Percentiles rank a stretch among this genome's conserved stretches.
Conservation (phyloP, 2,329 filamentous ascomycete species). For the Didymella pinodella region DNA sequence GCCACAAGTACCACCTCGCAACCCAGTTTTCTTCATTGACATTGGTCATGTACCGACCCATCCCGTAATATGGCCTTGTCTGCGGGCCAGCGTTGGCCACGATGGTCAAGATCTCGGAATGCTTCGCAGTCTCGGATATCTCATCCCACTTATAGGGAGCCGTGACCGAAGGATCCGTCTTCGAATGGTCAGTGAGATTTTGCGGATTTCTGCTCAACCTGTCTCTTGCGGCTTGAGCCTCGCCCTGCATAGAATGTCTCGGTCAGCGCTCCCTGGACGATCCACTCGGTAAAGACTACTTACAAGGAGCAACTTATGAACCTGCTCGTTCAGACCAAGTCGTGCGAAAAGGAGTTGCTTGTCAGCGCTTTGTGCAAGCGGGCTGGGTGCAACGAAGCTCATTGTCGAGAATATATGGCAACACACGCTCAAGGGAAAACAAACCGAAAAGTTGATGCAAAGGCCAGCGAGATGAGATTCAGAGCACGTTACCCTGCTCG, state of each 20-base stretch:
- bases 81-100: conserved; percentile 51
- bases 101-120: conserved; percentile 55
- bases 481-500: neutral
- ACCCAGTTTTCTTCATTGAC: conserved; percentile 59
- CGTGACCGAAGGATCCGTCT: conserved; percentile 38
- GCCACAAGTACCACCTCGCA: conserved; percentile 61
- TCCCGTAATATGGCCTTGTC: conserved; percentile 53
- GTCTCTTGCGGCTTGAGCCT: conserved; percentile 53
- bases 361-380: conserved; percentile 55
- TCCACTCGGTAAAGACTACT: conserved; percentile 12
- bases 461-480: conserved; percentile 2
- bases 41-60: conserved; percentile 52
- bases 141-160: conserved; percentile 57
- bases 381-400: conserved; percentile 13
- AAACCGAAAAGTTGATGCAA: conserved; percentile 22
- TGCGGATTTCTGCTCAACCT: conserved; percentile 51
- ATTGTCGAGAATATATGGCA: conserved; percentile 4
- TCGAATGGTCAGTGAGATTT: conserved; percentile 52
- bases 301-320: conserved; percentile 58
- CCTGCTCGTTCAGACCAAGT: conserved; percentile 52
- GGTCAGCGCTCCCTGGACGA: conserved; percentile 17
- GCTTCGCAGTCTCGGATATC: conserved; percentile 58
- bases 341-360: conserved; percentile 55
- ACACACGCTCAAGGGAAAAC: conserved; percentile 13
- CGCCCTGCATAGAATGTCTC: conserved; percentile 44